phyloP scores from a whole-genome alignment of 2,329 filamentous ascomycete genomes.

The Aspergillus phoenicis region DNA sequence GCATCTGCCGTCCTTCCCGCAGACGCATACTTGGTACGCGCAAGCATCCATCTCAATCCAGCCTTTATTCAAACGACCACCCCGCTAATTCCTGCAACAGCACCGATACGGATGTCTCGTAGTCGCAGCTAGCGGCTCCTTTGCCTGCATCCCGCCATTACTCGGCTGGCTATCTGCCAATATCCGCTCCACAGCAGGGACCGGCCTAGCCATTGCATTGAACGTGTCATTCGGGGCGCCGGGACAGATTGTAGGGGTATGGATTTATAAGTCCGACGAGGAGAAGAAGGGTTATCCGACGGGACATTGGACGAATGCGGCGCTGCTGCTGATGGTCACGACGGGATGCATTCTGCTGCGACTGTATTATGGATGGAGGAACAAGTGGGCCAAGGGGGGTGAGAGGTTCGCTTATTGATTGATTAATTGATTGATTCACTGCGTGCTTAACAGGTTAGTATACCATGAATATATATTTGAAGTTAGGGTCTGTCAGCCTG shows the following conservation, averaged over 20 bases:
- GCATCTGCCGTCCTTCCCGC: conserved; percentile 65
- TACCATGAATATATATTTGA: too few relatives aligned
- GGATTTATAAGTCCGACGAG: conserved; percentile 71
- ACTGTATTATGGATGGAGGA: conserved; percentile 58
- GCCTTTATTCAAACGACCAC: background rate
- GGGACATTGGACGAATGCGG: conserved; percentile 69
- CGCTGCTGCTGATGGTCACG: conserved; percentile 60
- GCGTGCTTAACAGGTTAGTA: too few relatives aligned
- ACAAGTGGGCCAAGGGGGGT: conserved; percentile 30
- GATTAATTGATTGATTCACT: conserved; percentile 23
- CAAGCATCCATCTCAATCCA: background rate
- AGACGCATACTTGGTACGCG: conserved; percentile 54
- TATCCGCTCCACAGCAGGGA: conserved; percentile 64
- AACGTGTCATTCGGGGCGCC: conserved; percentile 70
- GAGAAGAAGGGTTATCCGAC: conserved; percentile 65
- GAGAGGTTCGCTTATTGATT: conserved; percentile 33
- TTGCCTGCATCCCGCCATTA: conserved; percentile 69
- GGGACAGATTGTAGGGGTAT: conserved; percentile 72
- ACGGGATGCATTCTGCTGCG: conserved; percentile 58
- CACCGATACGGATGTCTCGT: conserved; percentile 71
- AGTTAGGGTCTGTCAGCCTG: too few relatives aligned
- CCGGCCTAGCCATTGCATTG: conserved; percentile 69
- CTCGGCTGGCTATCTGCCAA: conserved; percentile 73
- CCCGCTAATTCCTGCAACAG: conserved; percentile 17
- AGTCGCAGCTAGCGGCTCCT: conserved; percentile 66